These are phyloP conservation scores for Lachnellula subtilissima DNA, from an alignment of 2,329 filamentous ascomycete species.

Conservation along the genomic window DNA sequence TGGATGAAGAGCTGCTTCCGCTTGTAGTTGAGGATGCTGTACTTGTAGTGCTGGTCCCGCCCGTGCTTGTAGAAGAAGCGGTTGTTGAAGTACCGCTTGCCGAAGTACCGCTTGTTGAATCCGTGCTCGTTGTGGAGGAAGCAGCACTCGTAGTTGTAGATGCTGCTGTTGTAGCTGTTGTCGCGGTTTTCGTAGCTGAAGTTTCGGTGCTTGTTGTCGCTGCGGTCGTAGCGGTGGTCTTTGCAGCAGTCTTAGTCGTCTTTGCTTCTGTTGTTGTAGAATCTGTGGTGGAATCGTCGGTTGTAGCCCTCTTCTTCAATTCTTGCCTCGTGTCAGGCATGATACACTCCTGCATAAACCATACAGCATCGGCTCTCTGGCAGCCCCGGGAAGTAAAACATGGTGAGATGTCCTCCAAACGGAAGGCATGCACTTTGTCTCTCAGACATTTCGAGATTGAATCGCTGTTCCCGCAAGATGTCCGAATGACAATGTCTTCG, in stretches of 20 bases:
- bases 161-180: not conserved
- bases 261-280: not conserved
- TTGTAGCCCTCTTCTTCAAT: constrained; percentile 13
- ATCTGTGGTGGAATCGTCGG: not conserved
- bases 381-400: constrained; percentile 25
- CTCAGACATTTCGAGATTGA: constrained; percentile 20
- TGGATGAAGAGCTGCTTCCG: not conserved
- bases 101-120: not conserved
- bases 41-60: not conserved
- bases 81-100: not conserved
- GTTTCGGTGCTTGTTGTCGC: not conserved
- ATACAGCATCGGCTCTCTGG: constrained; percentile 16
- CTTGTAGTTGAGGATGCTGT: not conserved
- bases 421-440: constrained; percentile 10
- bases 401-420: constrained; percentile 17
- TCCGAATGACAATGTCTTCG: constrained; percentile 16
- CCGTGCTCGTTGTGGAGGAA: not conserved
- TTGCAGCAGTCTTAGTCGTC: not conserved
- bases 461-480: constrained; percentile 18
- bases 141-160: not conserved
- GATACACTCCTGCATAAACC: constrained; percentile 19
- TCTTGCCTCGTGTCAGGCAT: constrained; percentile 11
- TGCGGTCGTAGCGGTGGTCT: not conserved
- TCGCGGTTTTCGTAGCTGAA: not conserved
- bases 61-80: not conserved